These are phyloP conservation scores for Hypoxylon sp. DNA, from an alignment of 2,329 filamentous ascomycete species.

Conservation along the genomic window DNA sequence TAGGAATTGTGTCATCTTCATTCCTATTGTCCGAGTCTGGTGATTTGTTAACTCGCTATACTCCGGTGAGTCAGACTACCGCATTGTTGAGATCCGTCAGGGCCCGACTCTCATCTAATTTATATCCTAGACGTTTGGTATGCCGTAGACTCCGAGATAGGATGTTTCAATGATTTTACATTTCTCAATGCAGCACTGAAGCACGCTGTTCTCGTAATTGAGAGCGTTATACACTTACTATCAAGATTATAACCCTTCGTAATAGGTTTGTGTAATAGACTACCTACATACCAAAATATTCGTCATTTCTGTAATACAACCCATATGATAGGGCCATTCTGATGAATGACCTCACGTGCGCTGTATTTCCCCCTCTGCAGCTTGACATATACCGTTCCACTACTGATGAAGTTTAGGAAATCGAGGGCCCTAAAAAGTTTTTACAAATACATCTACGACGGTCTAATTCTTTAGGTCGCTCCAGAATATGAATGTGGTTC, in stretches of 20 bases:
- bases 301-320: not conserved
- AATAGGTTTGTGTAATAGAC: conserved; percentile 1
- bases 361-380: not conserved
- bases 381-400: not conserved
- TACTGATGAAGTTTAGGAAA: not conserved
- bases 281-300: not conserved
- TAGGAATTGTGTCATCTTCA: conserved; percentile 11
- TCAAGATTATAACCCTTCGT: not conserved
- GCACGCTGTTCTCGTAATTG: not conserved
- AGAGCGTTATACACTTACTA: not conserved
- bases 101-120: conserved; percentile 4
- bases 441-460: not conserved
- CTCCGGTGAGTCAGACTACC: not conserved
- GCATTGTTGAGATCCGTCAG: not conserved
- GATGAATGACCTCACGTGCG: not conserved
- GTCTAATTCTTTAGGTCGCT: not conserved
- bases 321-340: not conserved
- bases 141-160: conserved; percentile 26
- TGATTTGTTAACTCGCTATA: conserved; percentile 21
- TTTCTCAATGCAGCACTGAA: not conserved
- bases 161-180: conserved; percentile 12
- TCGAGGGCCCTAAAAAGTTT: not conserved
- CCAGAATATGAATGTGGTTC: not conserved
- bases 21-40: conserved; percentile 2
- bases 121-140: not conserved